A percentile compares a stretch with the other conserved stretches of the same genome.
These are phyloP conservation scores for Monilinia vaccinii-corymbosi DNA, from an alignment of 2,329 filamentous ascomycete genomes.

Conservation along the genomic window DNA sequence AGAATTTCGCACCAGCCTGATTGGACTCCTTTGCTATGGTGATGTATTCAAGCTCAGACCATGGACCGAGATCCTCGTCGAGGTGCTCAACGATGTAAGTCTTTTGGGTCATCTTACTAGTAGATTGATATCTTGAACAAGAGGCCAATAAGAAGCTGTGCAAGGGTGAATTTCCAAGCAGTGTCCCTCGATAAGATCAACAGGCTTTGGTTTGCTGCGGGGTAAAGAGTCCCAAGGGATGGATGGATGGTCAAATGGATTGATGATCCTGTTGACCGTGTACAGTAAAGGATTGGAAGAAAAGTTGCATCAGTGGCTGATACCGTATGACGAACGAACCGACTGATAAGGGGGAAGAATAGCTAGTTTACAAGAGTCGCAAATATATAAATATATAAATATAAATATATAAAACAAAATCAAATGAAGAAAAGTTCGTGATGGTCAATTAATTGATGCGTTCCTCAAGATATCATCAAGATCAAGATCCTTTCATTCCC, in stretches of 20 bases:
- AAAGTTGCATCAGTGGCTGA: too few species aligned
- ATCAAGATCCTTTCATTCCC: too few species aligned
- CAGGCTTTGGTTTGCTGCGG: slow-evolving; percentile 16
- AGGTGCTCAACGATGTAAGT: slow-evolving; percentile 95
- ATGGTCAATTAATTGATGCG: too few species aligned
- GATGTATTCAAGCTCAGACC: slow-evolving; percentile 89
- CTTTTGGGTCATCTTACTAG: slow-evolving; percentile 46
- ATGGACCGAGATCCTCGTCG: slow-evolving; percentile 84
- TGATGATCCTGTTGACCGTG: too few species aligned
- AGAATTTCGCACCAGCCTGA: slow-evolving; percentile 57
- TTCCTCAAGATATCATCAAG: too few species aligned
- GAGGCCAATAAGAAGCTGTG: slow-evolving; percentile 2
- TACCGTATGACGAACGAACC: too few species aligned
- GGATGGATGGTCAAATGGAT: slow-evolving; percentile 1
- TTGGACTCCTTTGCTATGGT: slow-evolving; percentile 77
- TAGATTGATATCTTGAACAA: slow-evolving; percentile 5
- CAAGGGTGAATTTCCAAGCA: background rate
- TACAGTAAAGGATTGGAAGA: too few species aligned
- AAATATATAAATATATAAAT: too few species aligned
- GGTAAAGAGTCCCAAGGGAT: slow-evolving; percentile 15
- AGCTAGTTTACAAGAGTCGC: too few species aligned
- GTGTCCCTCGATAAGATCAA: slow-evolving; percentile 3
- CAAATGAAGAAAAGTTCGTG: too few species aligned
- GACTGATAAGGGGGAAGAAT: too few species aligned
- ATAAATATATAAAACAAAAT: too few species aligned